Evolutionary conservation across 2,329 filamentous ascomycete genomes (phyloP).

Genomic region (Sclerotinia spermophila): DNA sequence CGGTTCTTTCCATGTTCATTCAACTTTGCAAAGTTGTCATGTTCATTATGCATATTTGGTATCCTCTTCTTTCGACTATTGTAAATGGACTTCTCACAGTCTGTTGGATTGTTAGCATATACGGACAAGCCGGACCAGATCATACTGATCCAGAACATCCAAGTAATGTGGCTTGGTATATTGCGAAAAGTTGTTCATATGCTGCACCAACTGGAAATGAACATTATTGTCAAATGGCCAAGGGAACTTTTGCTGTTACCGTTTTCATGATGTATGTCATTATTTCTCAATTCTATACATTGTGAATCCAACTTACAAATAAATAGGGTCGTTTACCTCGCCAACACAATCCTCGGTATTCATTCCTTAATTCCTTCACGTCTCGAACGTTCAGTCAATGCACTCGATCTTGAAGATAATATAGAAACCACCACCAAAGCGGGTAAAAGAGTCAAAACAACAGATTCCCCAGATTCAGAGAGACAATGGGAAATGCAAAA

Average conservation of each 20-base stretch:
- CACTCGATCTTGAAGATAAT: conserved; percentile 49
- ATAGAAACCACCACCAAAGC: background rate
- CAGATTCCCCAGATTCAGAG: conserved; percentile 40
- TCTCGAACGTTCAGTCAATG: conserved; percentile 45
- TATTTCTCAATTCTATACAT: background rate
- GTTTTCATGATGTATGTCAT: conserved; percentile 63
- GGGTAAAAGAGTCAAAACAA: conserved; percentile 28
- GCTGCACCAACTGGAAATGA: conserved; percentile 52
- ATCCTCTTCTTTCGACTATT: conserved; percentile 59
- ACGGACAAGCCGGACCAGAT: conserved; percentile 71
- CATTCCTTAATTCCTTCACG: conserved; percentile 48
- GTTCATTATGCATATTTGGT: conserved; percentile 68
- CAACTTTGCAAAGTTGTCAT: conserved; percentile 66
- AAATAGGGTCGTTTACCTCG: conserved; percentile 55
- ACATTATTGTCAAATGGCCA: conserved; percentile 63
- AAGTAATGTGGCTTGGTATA: conserved; percentile 68
- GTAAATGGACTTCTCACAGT: conserved; percentile 55
- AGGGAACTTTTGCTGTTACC: conserved; percentile 61
- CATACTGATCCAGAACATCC: conserved; percentile 61
- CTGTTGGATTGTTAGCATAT: conserved; percentile 63
- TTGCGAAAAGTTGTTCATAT: conserved; percentile 64
- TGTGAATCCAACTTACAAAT: conserved; percentile 7
- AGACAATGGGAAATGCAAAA: conserved; percentile 57
- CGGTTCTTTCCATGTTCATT: conserved; percentile 72
- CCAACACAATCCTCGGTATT: conserved; percentile 56